These are phyloP conservation scores for Paraphoma chrysanthemicola DNA, from an alignment of 2,329 filamentous ascomycete genomes.

Conservation along the genomic window DNA sequence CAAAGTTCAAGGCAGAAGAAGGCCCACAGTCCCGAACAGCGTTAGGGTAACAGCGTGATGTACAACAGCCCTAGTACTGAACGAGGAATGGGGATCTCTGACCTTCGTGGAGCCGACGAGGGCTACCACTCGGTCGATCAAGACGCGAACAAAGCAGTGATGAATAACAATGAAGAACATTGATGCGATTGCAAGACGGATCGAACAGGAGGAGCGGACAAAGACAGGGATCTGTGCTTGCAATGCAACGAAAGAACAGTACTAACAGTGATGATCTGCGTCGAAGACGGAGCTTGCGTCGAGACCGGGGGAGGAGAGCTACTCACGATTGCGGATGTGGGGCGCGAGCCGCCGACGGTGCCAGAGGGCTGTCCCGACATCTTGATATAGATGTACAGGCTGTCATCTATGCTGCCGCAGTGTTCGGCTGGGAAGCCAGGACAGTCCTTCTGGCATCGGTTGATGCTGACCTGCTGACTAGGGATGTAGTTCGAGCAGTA, in stretches of 20 bases:
- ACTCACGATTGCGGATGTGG: conserved; percentile 38
- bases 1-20: background rate
- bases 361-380: conserved; percentile 61
- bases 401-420: conserved; percentile 65
- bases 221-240: conserved; percentile 17
- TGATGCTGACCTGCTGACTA: conserved; percentile 42
- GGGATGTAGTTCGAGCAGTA: conserved; percentile 79
- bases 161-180: conserved; percentile 5
- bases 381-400: conserved; percentile 70
- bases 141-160: background rate
- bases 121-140: background rate
- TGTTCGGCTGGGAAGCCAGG: conserved; percentile 72
- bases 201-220: conserved; percentile 1
- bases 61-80: no score
- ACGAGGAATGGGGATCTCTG: background rate
- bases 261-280: conserved; percentile 38
- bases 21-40: background rate
- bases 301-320: conserved; percentile 21
- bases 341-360: conserved; percentile 54
- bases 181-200: conserved; percentile 4
- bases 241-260: conserved; percentile 26
- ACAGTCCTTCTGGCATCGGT: conserved; percentile 65
- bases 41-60: background rate
- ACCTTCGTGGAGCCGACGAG: background rate
- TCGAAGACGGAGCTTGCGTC: conserved; percentile 17